phyloP scores from a whole-genome alignment of 2,329 filamentous ascomycete species.

The Colletotrichum tropicale region DNA sequence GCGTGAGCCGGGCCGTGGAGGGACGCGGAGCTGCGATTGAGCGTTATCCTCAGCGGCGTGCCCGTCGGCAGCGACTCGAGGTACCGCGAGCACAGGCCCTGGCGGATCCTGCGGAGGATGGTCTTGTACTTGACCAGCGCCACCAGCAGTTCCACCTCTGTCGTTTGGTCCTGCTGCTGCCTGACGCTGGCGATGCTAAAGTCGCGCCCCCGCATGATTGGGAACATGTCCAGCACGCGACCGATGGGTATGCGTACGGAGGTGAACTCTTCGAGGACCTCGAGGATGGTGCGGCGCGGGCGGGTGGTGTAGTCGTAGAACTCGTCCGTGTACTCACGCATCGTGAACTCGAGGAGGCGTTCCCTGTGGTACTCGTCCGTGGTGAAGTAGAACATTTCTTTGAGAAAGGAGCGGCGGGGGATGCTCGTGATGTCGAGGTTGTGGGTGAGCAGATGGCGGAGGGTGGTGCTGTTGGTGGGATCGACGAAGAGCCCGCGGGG shows the following conservation, averaged over 20 bases:
- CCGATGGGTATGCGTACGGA: constrained; percentile 81
- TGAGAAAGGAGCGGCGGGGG: constrained; percentile 85
- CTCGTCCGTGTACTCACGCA: constrained; percentile 82
- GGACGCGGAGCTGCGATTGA: constrained; percentile 51
- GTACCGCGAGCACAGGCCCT: constrained; percentile 91
- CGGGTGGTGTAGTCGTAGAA: constrained; percentile 96
- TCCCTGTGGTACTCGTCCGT: constrained; percentile 75
- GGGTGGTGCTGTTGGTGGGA: constrained; percentile 51
- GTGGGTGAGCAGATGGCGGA: constrained; percentile 79
- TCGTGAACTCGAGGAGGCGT: constrained; percentile 81
- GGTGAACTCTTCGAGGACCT: constrained; percentile 90
- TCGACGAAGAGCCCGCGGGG: constrained; percentile 40
- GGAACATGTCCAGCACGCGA: constrained; percentile 75
- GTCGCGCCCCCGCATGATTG: constrained; percentile 82
- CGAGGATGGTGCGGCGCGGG: constrained; percentile 86
- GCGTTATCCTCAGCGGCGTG: constrained; percentile 65
- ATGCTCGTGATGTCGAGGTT: constrained; percentile 91
- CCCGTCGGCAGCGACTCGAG: constrained; percentile 67
- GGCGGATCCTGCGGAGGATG: constrained; percentile 80
- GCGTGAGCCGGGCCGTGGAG: constrained; percentile 41
- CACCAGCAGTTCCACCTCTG: constrained; percentile 73
- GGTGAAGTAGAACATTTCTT: constrained; percentile 77
- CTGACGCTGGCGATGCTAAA: constrained; percentile 90
- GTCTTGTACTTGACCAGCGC: constrained; percentile 93
- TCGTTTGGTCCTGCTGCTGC: constrained; percentile 23